phyloP scores from a whole-genome alignment of 805 yeast genomes.

The Metschnikowia proteae region DNA sequence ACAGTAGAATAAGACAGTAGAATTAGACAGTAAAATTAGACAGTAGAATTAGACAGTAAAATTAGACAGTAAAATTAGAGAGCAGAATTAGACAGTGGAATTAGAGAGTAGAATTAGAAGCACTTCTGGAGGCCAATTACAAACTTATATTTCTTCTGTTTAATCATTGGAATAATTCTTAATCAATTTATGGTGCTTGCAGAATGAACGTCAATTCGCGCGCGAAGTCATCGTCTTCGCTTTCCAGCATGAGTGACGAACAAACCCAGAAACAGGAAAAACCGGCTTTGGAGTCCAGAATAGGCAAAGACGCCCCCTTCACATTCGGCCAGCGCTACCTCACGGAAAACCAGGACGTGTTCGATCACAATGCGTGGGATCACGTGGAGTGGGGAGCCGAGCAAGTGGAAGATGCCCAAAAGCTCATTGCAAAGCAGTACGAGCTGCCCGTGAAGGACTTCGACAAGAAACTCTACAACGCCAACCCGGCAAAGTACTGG shows the following conservation, averaged over 20 bases:
- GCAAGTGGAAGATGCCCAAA: conserved; percentile 71
- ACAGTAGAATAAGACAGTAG: too few species aligned
- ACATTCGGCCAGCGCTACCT: conserved; percentile 85
- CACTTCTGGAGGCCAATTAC: too few species aligned
- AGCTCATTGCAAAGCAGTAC: conserved; percentile 67
- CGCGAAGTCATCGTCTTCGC: conserved; percentile 3
- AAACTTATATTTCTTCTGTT: too few species aligned
- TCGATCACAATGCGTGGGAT: conserved; percentile 94
- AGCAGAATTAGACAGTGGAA: too few species aligned
- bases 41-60: too few species aligned
- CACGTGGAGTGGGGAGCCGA: conserved; percentile 97
- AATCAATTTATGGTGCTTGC: too few species aligned
- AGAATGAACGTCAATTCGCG: background rate
- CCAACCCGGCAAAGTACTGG: conserved; percentile 93
- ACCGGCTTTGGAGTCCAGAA: conserved; percentile 48
- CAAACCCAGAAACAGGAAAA: conserved; percentile 25
- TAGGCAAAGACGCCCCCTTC: conserved; percentile 86
- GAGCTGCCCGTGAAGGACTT: conserved; percentile 84
- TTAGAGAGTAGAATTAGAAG: too few species aligned
- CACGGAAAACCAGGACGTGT: conserved; percentile 72
- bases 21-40: too few species aligned
- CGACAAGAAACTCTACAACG: conserved; percentile 73
- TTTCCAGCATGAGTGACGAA: background rate
- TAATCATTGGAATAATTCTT: too few species aligned
- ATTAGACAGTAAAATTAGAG: too few species aligned